Evolutionary conservation across 2,329 filamentous ascomycete species (phyloP), one percentile per base, ranked within the genome.

Genomic region (Phaeosphaeriaceae sp.): DNA sequence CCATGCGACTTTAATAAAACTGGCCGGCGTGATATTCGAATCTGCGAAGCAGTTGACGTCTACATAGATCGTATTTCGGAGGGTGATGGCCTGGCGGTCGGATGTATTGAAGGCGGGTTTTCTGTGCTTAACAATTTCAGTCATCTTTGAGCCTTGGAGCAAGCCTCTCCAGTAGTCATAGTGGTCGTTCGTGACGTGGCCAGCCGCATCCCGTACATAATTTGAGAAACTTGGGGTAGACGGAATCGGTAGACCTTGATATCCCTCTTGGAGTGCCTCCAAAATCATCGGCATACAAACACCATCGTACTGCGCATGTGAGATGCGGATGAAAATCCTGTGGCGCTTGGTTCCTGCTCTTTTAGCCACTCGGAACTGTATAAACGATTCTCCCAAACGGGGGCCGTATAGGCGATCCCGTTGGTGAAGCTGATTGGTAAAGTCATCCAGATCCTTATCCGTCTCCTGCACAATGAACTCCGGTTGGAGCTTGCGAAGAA

Each of bases 1-100:
- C 77, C 77, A 79, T 0, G 77, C 76, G 13, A 74, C 75, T 46
- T 79, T 79, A 56, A 79, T 62, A 15, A 79, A 43, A 1, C 75
- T 78, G 6, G 77, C 76, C 8, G 63, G 63, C 8, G 74, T 76
- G 42, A 75, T 70, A 55, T 70, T 68, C n/a, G n/a, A n/a, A n/a
- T 52, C 64, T 41, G 16, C 62, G 52, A 4, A 61, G 58, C 17
- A 68, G 39, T 12, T 46, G 52, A 4, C 59, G 60, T n/a, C n/a
- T 4, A 61, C 54, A 3, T 51, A 61, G 8, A 68, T 50, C 29
- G 42, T 63, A 26, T 62, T 54, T 29, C 61, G 66, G 12, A 71
- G 59, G 0, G 62, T 67, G 17, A 69, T 54, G 1, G 66, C 66
- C n/a, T 41, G 47, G 12, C 67, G 64, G 11, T 61, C 66, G 16